A percentile compares a stretch with the other conserved stretches of the same genome.
phyloP scores from a whole-genome alignment of 768 basidiomycete genomes.

The Tylopilus balloui region DNA sequence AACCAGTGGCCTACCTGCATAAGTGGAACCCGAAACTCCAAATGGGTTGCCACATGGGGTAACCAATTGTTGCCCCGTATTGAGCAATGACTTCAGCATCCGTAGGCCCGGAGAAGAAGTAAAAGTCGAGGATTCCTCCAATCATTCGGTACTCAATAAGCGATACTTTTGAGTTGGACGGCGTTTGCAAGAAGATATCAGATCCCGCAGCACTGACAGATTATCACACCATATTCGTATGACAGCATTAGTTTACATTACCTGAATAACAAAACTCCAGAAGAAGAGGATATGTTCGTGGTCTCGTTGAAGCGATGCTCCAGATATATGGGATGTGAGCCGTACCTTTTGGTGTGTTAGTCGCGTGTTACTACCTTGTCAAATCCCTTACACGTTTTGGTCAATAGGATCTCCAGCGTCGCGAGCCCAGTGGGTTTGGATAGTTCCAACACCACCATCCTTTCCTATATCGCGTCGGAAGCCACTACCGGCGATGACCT shows the following conservation, averaged over 20 bases:
- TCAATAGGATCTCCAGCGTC: constrained; percentile 61
- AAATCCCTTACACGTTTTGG: constrained; percentile 51
- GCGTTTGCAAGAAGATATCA: constrained; percentile 66
- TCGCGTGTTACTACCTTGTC: not conserved
- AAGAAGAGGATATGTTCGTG: constrained; percentile 51
- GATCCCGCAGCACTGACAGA: constrained; percentile 55
- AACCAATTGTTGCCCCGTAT: constrained; percentile 61
- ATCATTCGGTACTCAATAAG: constrained; percentile 69
- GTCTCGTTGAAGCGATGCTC: constrained; percentile 63
- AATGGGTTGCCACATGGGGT: constrained; percentile 65
- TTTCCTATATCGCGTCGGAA: constrained; percentile 58
- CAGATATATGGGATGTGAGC: constrained; percentile 67
- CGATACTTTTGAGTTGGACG: constrained; percentile 48
- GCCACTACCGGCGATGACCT: constrained; percentile 65
- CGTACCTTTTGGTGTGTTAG: constrained; percentile 44
- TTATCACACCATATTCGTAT: constrained; percentile 4
- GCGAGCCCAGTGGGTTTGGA: constrained; percentile 67
- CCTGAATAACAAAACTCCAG: constrained; percentile 76
- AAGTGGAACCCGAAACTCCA: constrained; percentile 82
- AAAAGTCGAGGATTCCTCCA: constrained; percentile 74
- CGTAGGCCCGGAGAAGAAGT: constrained; percentile 61
- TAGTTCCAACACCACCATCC: constrained; percentile 46
- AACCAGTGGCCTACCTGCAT: constrained; percentile 41
- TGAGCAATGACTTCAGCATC: constrained; percentile 62
- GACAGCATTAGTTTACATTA: constrained; percentile 20